A percentile compares a stretch with the other conserved stretches of the same genome.
These are phyloP conservation scores for Tritrichomonas musculus DNA, from an alignment of 208 protist genomes.

Conservation along the genomic window DNA sequence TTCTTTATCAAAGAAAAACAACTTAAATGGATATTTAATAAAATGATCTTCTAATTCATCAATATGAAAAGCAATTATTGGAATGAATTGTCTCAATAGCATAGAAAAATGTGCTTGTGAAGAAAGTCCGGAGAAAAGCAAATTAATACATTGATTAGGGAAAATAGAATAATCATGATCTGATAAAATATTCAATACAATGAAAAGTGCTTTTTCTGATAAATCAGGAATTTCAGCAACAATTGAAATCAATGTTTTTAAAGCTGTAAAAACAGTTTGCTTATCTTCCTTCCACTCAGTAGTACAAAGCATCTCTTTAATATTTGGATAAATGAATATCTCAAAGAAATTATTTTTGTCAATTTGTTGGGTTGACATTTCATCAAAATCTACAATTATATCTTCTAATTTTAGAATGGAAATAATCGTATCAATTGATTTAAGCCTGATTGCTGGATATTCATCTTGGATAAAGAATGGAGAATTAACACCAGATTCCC, in stretches of 20 bases:
- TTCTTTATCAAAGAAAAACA: background rate
- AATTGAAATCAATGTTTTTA: background rate
- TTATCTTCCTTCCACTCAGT: too few species aligned
- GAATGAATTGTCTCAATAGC: background rate
- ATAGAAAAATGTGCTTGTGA: background rate
- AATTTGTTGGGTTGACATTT: background rate
- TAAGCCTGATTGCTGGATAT: background rate
- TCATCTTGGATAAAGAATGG: background rate
- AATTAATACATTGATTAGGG: background rate
- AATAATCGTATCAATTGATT: background rate
- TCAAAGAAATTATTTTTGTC: too few species aligned
- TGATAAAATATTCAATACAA: background rate
- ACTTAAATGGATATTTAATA: too few species aligned
- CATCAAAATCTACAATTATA: background rate
- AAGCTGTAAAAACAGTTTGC: background rate
- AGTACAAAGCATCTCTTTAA: too few species aligned
- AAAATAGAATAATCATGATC: background rate
- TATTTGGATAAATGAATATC: too few species aligned
- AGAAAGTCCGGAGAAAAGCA: too few species aligned
- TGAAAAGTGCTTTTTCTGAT: background rate
- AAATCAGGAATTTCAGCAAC: background rate
- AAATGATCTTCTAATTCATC: background rate
- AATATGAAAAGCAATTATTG: background rate
- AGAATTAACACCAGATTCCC: background rate
- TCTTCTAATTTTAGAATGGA: background rate